Evolutionary conservation across 768 basidiomycete species (phyloP).

Genomic region (Podaxis pistillaris): DNA sequence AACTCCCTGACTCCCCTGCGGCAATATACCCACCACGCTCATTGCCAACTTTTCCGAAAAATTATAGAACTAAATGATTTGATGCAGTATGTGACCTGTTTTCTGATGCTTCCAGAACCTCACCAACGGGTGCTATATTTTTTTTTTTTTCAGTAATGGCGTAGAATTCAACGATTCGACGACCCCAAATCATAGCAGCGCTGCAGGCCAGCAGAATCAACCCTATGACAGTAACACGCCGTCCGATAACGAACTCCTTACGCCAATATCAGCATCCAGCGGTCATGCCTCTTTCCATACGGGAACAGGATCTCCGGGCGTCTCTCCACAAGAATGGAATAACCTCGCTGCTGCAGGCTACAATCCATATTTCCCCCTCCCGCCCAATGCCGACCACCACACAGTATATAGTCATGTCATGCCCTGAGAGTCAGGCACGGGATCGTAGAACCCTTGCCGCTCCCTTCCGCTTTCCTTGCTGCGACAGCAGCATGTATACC

Average conservation of each 20-base stretch:
- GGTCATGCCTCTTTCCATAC: conserved; percentile 46
- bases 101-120: background rate
- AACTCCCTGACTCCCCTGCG: conserved; percentile 53
- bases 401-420: conserved; percentile 58
- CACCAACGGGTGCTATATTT: conserved; percentile 11
- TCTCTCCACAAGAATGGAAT: conserved; percentile 63
- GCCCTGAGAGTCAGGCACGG: conserved; percentile 33
- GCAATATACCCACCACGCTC: conserved; percentile 59
- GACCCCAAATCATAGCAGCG: conserved; percentile 15
- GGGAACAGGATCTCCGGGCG: conserved; percentile 39
- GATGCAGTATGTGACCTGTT: conserved; percentile 56
- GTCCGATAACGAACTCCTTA: conserved; percentile 62
- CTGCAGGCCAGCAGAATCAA: conserved; percentile 22
- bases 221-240: conserved; percentile 59
- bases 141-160: conserved; percentile 34
- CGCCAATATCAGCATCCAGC: conserved; percentile 50
- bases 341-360: conserved; percentile 54
- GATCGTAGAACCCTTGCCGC: conserved; percentile 9
- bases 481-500: background rate
- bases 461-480: conserved; percentile 10
- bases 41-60: conserved; percentile 55
- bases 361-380: conserved; percentile 68
- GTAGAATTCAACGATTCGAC: conserved; percentile 48
- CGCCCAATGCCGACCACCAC: conserved; percentile 44
- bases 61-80: conserved; percentile 60